These are phyloP conservation scores for Capronia americana DNA, from an alignment of 2,329 filamentous ascomycete genomes.

Conservation along the genomic window DNA sequence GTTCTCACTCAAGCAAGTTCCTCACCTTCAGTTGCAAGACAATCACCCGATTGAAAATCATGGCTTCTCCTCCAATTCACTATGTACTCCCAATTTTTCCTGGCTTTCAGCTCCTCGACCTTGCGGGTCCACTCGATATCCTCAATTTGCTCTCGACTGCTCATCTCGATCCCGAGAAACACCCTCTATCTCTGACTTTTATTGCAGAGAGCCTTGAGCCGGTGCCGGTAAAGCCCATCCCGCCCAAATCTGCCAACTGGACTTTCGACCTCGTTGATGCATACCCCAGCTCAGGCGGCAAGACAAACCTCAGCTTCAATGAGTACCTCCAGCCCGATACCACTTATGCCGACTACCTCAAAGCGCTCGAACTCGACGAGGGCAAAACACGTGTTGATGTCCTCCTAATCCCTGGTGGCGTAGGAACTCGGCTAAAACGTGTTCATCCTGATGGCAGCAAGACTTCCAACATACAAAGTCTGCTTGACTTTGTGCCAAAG, in stretches of 20 bases:
- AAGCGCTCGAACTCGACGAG: constrained; percentile 14
- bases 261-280: constrained; percentile 32
- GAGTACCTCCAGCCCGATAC: constrained; percentile 57
- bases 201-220: constrained; percentile 44
- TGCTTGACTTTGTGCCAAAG: constrained; percentile 32
- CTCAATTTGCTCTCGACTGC: constrained; percentile 46
- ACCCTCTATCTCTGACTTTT: constrained; percentile 41
- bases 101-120: constrained; percentile 52
- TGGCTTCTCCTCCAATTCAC: constrained; percentile 27
- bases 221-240: constrained; percentile 42
- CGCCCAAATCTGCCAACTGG: constrained; percentile 28
- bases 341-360: constrained; percentile 47
- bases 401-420: constrained; percentile 70
- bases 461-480: constrained; percentile 28
- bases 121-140: constrained; percentile 56
- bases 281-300: constrained; percentile 30
- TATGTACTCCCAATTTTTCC: constrained; percentile 45
- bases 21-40: not conserved
- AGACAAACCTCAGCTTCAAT: constrained; percentile 40
- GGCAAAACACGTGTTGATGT: constrained; percentile 55
- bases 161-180: constrained; percentile 32
- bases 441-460: constrained; percentile 30
- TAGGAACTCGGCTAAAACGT: constrained; percentile 50
- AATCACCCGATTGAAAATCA: not conserved
- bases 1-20: not conserved